Base-by-base conservation (phyloP, 495 filamentous ascomycete genomes). In the Trypethelium eluteriae region DNA sequence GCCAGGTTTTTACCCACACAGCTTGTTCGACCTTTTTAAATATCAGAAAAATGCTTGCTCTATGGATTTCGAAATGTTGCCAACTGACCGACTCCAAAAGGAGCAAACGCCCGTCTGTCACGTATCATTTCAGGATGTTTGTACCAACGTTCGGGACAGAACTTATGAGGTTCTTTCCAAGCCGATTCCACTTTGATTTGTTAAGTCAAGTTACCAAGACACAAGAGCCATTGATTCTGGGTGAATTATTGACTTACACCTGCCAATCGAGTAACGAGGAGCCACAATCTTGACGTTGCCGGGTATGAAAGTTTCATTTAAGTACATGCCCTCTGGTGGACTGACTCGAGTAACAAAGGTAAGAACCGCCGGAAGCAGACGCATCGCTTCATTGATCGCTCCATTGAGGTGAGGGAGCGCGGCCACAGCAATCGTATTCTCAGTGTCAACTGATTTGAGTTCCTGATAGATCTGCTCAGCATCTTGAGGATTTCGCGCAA, bases 361-460 rank as follows among this genome's bases (percentile, higher is more conserved):
- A 0, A 80, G 77, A 0, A 81, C 80, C 3, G 82, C 80, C 0
- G 80, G 77, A 68, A 85, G 78, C 14, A 88, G 70, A 0, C 85
- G 76, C 50, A 88, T 71, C 0, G 84, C 75, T 72, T 89, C 85
- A 32, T 80, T 78, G 69, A 85, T 84, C n/a, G 81, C 75, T 14
- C 76, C 75, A 64, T 82, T 80, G 12, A 86, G 67, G 64, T 80
- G 68, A 6, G 56, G 66, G 0, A 53, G 49, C 9, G 49, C 49
- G 1, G 49, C 49, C 18, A 11, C 5, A 5, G 49, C 10, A 0
- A 1, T 5, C 5, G n/a, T 0, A 53, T 53, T 25, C 5, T 53
- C 5, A 25, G 18, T 18, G 2, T 18, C 49, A 1, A 53, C 2
- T 1, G 7, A 7, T 53, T 53, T 18, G 1, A 53, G 10, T 5